Conservation (phyloP, 371 early-diverging fungal genomes). For the Mucor racemosus region DNA sequence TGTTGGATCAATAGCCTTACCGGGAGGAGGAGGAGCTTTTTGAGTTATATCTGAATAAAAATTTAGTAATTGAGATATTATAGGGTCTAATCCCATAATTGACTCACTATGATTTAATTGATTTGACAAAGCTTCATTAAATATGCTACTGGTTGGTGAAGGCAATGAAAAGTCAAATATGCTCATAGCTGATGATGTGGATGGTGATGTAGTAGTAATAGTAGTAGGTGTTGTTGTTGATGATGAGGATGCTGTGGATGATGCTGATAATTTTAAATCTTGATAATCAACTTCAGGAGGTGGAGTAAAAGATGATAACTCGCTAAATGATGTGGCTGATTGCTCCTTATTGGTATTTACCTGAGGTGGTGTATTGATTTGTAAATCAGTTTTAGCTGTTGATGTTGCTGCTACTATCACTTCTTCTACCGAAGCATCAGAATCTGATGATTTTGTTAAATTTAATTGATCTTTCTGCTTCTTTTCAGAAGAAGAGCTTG, state of each 20-base stretch:
- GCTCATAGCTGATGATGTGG: neutral
- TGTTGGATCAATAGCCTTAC: neutral
- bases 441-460: constrained; percentile 3
- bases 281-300: constrained; percentile 1
- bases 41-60: constrained; percentile 11
- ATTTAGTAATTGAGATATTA: constrained; percentile 11
- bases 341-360: neutral
- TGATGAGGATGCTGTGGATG: neutral
- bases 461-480: constrained; percentile 22
- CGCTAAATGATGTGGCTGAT: neutral
- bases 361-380: neutral
- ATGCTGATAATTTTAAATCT: neutral
- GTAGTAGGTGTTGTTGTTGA: too few relatives aligned
- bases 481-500: constrained; percentile 12
- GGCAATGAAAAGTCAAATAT: constrained; percentile 2
- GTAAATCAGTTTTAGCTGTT: neutral
- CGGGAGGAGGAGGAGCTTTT: neutral
- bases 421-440: neutral
- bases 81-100: neutral
- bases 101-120: constrained; percentile 7
- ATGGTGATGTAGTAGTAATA: neutral
- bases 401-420: neutral
- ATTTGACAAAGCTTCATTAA: neutral
- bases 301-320: neutral
- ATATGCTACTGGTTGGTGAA: neutral